Percentiles rank a stretch among this genome's conserved stretches.
Conservation (phyloP, 768 basidiomycete species). For the Termitomyces sp. region DNA sequence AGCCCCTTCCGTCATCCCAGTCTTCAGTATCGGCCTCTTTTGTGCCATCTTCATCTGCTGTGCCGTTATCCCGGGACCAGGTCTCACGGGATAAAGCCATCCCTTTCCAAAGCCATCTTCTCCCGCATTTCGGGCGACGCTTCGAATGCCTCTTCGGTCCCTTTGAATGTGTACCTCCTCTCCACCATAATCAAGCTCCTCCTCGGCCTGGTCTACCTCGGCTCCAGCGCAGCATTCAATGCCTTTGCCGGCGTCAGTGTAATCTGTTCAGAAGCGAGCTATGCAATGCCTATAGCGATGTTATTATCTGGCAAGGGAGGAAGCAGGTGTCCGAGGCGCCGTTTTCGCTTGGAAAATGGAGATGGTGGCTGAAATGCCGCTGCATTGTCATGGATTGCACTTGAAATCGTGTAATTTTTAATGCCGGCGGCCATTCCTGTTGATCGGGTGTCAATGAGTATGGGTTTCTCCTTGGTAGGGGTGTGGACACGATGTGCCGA, state of each 20-base stretch:
- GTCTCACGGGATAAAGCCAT: conserved; percentile 64
- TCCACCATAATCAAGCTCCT: conserved; percentile 53
- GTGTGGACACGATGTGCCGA: neutral
- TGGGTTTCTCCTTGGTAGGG: neutral
- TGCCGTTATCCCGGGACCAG: conserved; percentile 66
- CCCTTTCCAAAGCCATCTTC: conserved; percentile 49
- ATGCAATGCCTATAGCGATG: conserved; percentile 57
- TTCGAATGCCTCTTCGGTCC: conserved; percentile 36
- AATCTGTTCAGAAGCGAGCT: conserved; percentile 61
- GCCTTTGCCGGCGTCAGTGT: conserved; percentile 64
- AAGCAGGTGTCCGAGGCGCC: conserved; percentile 41
- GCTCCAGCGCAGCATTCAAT: conserved; percentile 58
- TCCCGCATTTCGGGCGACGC: conserved; percentile 34
- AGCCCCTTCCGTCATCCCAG: conserved; percentile 21
- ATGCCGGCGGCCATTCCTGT: conserved; percentile 64
- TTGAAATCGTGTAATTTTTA: conserved; percentile 61
- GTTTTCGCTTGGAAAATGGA: conserved; percentile 42
- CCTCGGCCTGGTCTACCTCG: conserved; percentile 60
- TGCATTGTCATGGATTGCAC: conserved; percentile 53
- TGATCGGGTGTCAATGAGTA: conserved; percentile 20
- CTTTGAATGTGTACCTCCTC: conserved; percentile 55
- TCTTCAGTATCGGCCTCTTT: conserved; percentile 53
- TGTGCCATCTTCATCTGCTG: conserved; percentile 63
- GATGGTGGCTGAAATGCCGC: conserved; percentile 40
- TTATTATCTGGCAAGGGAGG: conserved; percentile 37